phyloP scores from a whole-genome alignment of 108 stramenopile genomes.

The Discostella pseudostelligera region DNA sequence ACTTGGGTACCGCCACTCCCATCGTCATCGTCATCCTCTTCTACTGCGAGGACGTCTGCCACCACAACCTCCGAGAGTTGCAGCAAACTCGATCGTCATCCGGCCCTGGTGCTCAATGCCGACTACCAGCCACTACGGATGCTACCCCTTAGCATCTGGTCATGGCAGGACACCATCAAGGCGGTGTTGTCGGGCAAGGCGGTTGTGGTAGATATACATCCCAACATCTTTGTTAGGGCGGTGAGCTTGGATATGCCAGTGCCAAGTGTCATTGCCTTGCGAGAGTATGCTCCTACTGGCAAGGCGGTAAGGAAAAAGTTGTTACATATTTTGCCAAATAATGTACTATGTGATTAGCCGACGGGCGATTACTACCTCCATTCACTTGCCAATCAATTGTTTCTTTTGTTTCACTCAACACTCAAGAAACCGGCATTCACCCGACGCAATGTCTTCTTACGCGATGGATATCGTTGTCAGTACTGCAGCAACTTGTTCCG shows the following conservation, averaged over 20 bases:
- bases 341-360: no score
- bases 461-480: constrained; percentile 85
- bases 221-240: constrained; percentile 69
- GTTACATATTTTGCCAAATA: no score
- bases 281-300: constrained; percentile 65
- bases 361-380: no score
- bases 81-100: constrained; percentile 57
- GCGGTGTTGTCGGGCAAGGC: constrained; percentile 79
- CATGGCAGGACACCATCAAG: constrained; percentile 89
- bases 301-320: constrained; percentile 25
- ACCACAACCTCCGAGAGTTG: constrained; percentile 14
- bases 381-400: constrained; percentile 6
- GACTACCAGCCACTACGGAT: constrained; percentile 79
- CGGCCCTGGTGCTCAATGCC: constrained; percentile 81
- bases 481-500: constrained; percentile 71
- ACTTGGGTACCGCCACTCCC: not conserved
- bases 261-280: constrained; percentile 77
- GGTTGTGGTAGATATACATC: constrained; percentile 82
- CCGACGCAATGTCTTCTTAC: constrained; percentile 79
- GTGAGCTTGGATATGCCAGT: constrained; percentile 71
- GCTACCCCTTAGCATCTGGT: constrained; percentile 75
- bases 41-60: not conserved
- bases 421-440: constrained; percentile 70
- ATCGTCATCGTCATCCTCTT: not conserved
- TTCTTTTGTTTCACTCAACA: not conserved